Base-by-base conservation (phyloP, 1,139 yeast species). In the Yamadazyma diospyri region DNA sequence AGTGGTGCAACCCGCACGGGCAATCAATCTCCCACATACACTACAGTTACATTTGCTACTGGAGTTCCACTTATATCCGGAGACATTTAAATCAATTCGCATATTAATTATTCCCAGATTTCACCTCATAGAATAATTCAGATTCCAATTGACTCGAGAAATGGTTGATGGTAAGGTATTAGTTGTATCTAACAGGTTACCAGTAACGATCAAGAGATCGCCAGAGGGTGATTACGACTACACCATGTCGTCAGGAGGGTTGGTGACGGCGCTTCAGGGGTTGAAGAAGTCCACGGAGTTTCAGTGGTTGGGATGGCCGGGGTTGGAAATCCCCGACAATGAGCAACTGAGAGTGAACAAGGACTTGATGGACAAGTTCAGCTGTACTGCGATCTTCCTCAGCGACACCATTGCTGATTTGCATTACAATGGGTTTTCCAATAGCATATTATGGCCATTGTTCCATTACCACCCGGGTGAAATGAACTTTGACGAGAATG, bases 381-480 rank as follows among this genome's bases (percentile, higher is more conserved):
- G 82, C 41, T 92, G 97, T 47, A 79, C 87, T 17, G 98, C 99
- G 2, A 82, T 94, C 33, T 94, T 82, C 61, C 58, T 94, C 39
- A 73, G 79, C 42, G 97, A 92, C 51, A 85, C 83, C 41, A 70
- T 92, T 45, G 97, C 98, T 1, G 98, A 92, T 50, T 69, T 92
- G 47, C 97, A 92, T 62, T 94, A 94, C 63, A 94, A 94, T 57
- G 98, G 98, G 28, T 94, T 94, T 58, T 79, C 89, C 39, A 94
- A 92, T 59, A 71, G 78, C 21, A 94, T 94, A 42, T 66, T 94
- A 43, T 94, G 99, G 99, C 99, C 99, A 1, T 63, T 94, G 41
- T 94, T 94, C 65, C 99, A 94, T 58, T 94, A 94, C 60, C 98
- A 94, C 55, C 98, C 99, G 0, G 98, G 98, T 41, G 99, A 94